Conservation (phyloP, 768 basidiomycete genomes). For the Suillus clintonianus region DNA sequence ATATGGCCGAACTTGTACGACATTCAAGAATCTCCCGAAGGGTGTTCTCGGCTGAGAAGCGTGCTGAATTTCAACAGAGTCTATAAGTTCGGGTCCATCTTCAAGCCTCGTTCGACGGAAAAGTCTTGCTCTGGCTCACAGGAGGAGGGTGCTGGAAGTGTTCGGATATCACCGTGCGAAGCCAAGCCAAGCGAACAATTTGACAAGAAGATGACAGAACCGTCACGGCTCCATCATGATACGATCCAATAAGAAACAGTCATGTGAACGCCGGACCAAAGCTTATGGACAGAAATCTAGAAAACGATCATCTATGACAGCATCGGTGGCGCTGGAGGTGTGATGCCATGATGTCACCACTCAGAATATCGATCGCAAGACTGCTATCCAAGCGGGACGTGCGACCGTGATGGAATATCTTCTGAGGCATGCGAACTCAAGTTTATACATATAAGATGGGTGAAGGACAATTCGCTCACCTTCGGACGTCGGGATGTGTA, state of each 20-base stretch:
- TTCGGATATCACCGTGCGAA: not conserved
- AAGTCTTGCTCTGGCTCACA: not conserved
- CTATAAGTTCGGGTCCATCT: constrained; percentile 34
- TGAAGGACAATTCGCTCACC: not conserved
- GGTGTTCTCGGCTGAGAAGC: not conserved
- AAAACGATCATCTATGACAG: not conserved
- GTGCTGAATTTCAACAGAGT: constrained; percentile 58
- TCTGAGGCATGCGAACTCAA: not conserved
- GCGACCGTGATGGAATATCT: not conserved
- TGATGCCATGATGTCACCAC: not conserved
- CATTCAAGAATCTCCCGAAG: not conserved
- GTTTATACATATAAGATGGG: not conserved
- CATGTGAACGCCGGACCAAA: not conserved
- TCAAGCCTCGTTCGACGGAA: not conserved
- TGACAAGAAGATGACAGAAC: not conserved
- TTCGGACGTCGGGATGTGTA: not conserved
- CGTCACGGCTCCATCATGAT: no score
- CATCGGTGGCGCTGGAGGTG: not conserved
- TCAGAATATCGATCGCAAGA: not conserved
- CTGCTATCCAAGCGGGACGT: not conserved
- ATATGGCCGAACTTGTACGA: constrained; percentile 24
- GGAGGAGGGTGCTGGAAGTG: not conserved
- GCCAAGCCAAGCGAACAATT: not conserved
- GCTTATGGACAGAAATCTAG: not conserved
- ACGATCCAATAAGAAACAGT: not conserved